Percentiles rank a stretch among this genome's conserved stretches.
Conservation (phyloP, 768 basidiomycete genomes). For the Leccinum rimulosum region DNA sequence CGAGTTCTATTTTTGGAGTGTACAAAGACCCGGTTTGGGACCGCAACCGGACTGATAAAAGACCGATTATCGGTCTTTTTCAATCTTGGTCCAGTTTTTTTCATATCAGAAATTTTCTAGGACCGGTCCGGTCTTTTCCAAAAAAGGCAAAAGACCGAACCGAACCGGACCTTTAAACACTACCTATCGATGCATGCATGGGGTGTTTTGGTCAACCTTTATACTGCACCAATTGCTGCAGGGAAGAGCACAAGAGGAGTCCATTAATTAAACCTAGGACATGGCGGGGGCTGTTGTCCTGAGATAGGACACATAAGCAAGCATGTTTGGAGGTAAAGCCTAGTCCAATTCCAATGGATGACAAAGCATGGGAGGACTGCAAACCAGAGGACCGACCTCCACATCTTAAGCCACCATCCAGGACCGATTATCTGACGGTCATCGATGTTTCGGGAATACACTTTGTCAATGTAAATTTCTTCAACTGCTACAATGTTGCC, state of each 20-base stretch:
- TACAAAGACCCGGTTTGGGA: no score
- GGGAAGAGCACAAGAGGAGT: neutral
- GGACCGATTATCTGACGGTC: neutral
- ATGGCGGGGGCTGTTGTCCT: neutral
- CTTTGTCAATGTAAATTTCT: neutral
- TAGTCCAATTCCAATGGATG: neutral
- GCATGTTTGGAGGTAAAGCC: neutral
- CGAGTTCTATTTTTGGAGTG: no score
- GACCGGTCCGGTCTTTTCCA: no score
- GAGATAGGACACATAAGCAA: neutral
- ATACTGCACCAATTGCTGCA: neutral
- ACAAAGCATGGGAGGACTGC: neutral
- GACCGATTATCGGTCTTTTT: no score
- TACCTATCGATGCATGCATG: neutral
- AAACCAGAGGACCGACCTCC: neutral
- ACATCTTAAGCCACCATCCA: neutral
- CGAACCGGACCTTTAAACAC: no score
- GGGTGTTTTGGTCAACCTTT: neutral
- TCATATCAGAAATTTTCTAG: no score
- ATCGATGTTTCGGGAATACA: neutral
- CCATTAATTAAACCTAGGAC: neutral
- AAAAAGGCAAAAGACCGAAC: no score
- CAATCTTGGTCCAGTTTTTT: no score
- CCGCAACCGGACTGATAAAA: no score
- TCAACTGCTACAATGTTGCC: neutral